A percentile compares a stretch with the other conserved stretches of the same genome.
Conservation (phyloP, 805 yeast genomes). For the Wickerhamomyces mucosus region DNA sequence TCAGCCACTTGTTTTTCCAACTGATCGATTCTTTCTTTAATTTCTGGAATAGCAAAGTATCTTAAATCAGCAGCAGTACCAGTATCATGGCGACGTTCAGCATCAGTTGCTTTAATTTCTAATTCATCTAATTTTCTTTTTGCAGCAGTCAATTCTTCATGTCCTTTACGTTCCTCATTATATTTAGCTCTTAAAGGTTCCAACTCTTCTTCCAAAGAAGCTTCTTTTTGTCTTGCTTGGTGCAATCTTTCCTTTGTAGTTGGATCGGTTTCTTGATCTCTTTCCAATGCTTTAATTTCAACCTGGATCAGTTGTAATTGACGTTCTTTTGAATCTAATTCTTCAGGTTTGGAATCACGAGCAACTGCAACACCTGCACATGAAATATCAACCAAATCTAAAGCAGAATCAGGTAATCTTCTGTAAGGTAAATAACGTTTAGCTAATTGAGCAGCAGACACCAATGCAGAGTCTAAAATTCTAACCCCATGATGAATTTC, state of each 20-base stretch:
- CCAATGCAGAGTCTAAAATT: constrained; percentile 88
- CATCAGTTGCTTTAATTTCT: constrained; percentile 88
- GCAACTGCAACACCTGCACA: constrained; percentile 98
- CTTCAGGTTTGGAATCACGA: constrained; percentile 96
- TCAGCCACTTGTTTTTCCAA: constrained; percentile 73
- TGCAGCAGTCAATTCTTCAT: constrained; percentile 81
- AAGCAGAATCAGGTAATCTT: constrained; percentile 94
- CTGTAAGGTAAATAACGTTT: constrained; percentile 91
- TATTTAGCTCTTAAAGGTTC: constrained; percentile 80
- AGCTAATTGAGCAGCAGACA: constrained; percentile 90
- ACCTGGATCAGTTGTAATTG: constrained; percentile 86
- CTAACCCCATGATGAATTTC: constrained; percentile 98
- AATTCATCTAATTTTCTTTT: constrained; percentile 88
- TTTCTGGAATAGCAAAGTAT: constrained; percentile 95
- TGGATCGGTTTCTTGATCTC: constrained; percentile 80
- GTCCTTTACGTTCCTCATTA: constrained; percentile 80
- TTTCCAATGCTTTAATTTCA: constrained; percentile 92
- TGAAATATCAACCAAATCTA: constrained; percentile 90
- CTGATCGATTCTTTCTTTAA: constrained; percentile 62
- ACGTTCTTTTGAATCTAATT: constrained; percentile 87
- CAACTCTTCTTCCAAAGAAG: constrained; percentile 75
- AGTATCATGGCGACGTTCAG: constrained; percentile 94
- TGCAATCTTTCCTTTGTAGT: constrained; percentile 81
- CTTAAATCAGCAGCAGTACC: constrained; percentile 92
- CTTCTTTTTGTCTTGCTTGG: constrained; percentile 69